phyloP scores from a whole-genome alignment of 1,284 basidiomycete species.

The Anthracocystis setariae region DNA sequence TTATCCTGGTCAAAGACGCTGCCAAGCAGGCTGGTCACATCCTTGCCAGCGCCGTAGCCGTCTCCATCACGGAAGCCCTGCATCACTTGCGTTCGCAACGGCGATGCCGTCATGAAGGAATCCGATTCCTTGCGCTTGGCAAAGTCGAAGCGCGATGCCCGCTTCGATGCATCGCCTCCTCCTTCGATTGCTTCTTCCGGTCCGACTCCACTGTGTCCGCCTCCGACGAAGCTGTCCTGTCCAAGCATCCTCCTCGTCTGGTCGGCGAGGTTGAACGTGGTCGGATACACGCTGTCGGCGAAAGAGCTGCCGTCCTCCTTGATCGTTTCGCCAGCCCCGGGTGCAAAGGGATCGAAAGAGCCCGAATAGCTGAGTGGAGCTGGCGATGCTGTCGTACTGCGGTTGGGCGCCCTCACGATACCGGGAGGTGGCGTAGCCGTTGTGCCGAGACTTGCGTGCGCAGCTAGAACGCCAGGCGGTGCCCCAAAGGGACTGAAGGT shows the following conservation, averaged over 20 bases:
- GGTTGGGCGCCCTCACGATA: conserved; percentile 34
- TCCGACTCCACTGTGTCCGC: conserved; percentile 1
- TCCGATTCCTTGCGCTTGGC: conserved; percentile 59
- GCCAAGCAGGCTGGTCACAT: conserved; percentile 51
- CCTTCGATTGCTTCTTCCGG: conserved; percentile 32
- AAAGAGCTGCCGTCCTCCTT: conserved; percentile 40
- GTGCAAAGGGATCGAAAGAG: conserved; percentile 65
- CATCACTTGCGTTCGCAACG: conserved; percentile 42
- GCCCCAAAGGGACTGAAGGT: conserved; percentile 45
- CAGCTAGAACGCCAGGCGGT: conserved; percentile 36
- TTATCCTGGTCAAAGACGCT: conserved; percentile 54
- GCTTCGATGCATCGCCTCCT: conserved; percentile 32
- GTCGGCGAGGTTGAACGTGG: conserved; percentile 52
- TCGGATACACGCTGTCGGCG: conserved; percentile 25
- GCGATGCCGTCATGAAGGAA: conserved; percentile 40
- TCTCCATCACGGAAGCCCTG: conserved; percentile 24
- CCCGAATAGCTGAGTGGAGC: conserved; percentile 59
- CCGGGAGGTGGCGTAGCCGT: conserved; percentile 39
- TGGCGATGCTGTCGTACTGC: conserved; percentile 45
- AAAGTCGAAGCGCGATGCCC: conserved; percentile 60
- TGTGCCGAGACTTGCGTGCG: conserved; percentile 26
- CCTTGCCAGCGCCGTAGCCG: conserved; percentile 30
- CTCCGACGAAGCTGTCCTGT: conserved; percentile 30
- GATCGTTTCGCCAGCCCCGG: conserved; percentile 50
- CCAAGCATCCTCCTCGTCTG: conserved; percentile 52